Conservation (phyloP, 2,329 filamentous ascomycete genomes). For the Curvularia sp. region DNA sequence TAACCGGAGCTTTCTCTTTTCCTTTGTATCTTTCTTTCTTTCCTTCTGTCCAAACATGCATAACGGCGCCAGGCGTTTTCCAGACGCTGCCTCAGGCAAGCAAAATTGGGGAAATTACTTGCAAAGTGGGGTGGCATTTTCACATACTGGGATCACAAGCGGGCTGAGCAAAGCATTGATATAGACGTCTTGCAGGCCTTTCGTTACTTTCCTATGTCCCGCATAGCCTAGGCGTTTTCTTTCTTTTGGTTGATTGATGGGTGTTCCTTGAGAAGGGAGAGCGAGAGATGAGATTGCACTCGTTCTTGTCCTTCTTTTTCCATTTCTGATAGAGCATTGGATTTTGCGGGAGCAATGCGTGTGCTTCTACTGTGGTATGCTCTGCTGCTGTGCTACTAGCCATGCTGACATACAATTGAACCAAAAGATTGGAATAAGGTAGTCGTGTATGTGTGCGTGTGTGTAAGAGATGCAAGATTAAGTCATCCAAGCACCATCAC, state of each 20-base stretch:
- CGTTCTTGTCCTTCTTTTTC: background rate
- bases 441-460: too few species aligned
- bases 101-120: background rate
- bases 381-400: background rate
- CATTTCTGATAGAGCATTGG: background rate
- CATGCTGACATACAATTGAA: background rate
- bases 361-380: background rate
- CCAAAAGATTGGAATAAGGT: background rate
- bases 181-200: background rate
- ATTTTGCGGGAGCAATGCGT: background rate
- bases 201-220: background rate
- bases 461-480: background rate
- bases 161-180: conserved; percentile 5
- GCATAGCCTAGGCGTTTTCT: conserved; percentile 6
- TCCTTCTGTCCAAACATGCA: conserved; percentile 2
- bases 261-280: background rate
- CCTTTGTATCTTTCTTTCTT: background rate
- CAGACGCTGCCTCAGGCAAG: conserved; percentile 2
- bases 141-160: background rate
- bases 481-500: background rate
- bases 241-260: background rate
- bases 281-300: background rate
- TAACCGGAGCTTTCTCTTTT: background rate
- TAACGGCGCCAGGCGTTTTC: conserved; percentile 2
- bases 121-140: conserved; percentile 1